These are phyloP conservation scores for Graphilbum ipis-grandicollis DNA, from an alignment of 2,329 filamentous ascomycete genomes.

Conservation along the genomic window DNA sequence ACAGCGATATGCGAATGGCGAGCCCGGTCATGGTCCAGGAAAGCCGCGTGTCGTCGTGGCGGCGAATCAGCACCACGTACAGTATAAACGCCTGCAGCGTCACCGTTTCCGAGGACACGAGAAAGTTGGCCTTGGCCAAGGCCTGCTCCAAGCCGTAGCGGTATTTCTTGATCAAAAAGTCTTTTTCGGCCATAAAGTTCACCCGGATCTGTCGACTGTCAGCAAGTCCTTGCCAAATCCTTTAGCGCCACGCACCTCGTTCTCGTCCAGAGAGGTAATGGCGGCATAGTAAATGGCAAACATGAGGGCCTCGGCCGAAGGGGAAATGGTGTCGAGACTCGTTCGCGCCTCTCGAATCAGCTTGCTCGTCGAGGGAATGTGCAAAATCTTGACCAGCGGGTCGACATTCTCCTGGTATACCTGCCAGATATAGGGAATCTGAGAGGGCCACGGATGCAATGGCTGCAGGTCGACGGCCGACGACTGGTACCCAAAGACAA, in stretches of 20 bases:
- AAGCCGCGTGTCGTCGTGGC: conserved; percentile 32
- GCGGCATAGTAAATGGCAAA: conserved; percentile 45
- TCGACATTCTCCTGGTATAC: conserved; percentile 35
- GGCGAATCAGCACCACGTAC: conserved; percentile 35
- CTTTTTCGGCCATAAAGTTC: conserved; percentile 32
- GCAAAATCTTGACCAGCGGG: conserved; percentile 21
- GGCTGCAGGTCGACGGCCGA: conserved; percentile 40
- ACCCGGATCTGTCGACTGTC: conserved; percentile 22
- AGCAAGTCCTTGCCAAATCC: too few relatives aligned
- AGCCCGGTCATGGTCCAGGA: conserved; percentile 49
- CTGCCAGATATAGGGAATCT: conserved; percentile 34
- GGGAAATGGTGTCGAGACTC: conserved; percentile 38
- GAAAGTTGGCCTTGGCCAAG: conserved; percentile 41
- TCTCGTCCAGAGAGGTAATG: conserved; percentile 40
- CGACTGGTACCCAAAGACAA: conserved; percentile 57
- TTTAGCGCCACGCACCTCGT: conserved; percentile 34
- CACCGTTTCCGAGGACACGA: conserved; percentile 39
- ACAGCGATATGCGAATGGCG: conserved; percentile 36
- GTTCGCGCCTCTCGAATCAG: conserved; percentile 29
- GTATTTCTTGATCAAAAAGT: conserved; percentile 26
- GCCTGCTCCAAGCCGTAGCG: conserved; percentile 40
- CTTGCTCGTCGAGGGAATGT: conserved; percentile 25
- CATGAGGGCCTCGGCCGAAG: conserved; percentile 41
- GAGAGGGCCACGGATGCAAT: conserved; percentile 33
- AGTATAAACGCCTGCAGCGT: conserved; percentile 45